Evolutionary conservation across 1,139 yeast species (phyloP).

Genomic region (Dujonia santamariae): DNA sequence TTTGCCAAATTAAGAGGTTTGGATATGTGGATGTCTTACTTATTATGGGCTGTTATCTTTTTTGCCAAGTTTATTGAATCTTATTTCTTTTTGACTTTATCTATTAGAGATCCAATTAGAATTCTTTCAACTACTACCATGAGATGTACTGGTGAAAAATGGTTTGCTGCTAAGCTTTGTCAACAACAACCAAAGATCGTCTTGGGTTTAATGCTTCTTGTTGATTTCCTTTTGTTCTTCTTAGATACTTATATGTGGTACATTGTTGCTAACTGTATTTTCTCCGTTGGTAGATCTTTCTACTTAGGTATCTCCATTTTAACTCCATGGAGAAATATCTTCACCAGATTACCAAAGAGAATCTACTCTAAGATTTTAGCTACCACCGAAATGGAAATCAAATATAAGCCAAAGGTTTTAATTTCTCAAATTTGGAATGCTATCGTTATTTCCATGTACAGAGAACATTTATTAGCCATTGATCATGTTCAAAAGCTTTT

Average conservation of each 20-base stretch:
- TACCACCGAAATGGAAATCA: conserved; percentile 98
- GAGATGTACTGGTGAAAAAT: conserved; percentile 78
- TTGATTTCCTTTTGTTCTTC: conserved; percentile 92
- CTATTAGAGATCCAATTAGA: conserved; percentile 94
- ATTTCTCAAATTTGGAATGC: conserved; percentile 99
- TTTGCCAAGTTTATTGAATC: conserved; percentile 88
- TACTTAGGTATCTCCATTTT: conserved; percentile 96
- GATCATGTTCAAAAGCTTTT: conserved; percentile 96
- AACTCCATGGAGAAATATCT: conserved; percentile 99
- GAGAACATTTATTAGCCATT: conserved; percentile 94
- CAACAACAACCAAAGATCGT: conserved; percentile 83
- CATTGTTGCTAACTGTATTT: conserved; percentile 89
- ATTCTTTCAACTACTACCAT: conserved; percentile 43
- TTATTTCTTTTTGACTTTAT: conserved; percentile 85
- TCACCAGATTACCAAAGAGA: conserved; percentile 97
- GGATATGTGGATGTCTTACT: conserved; percentile 96
- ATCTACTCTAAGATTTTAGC: conserved; percentile 96
- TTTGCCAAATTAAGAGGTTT: conserved; percentile 77
- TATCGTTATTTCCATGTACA: conserved; percentile 95
- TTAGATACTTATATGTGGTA: conserved; percentile 99
- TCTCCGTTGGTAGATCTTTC: conserved; percentile 96
- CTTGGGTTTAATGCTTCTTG: conserved; percentile 86
- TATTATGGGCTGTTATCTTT: conserved; percentile 86
- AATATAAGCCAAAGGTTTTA: conserved; percentile 96
- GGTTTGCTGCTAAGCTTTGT: conserved; percentile 79